phyloP scores from a whole-genome alignment of 345 rosid species.

The Hibiscus tridactylites region DNA sequence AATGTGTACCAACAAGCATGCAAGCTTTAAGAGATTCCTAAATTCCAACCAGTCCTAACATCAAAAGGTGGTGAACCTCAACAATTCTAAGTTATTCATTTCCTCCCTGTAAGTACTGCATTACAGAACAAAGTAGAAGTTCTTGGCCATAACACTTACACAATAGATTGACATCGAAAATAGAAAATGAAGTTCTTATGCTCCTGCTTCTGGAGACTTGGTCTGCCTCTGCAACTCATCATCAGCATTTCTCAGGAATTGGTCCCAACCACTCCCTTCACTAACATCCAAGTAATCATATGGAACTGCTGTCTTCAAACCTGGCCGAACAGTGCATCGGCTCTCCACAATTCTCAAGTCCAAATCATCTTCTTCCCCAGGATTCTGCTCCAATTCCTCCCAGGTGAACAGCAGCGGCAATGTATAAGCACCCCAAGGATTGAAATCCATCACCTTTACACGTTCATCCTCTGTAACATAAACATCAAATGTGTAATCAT shows the following conservation, averaged over 20 bases:
- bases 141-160: too few relatives aligned
- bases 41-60: too few relatives aligned
- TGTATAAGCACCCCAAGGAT: constrained; percentile 77
- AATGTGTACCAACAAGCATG: too few relatives aligned
- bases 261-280: constrained; percentile 78
- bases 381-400: constrained; percentile 58
- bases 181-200: background rate
- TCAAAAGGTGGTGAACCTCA: too few relatives aligned
- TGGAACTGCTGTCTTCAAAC: constrained; percentile 65
- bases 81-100: too few relatives aligned
- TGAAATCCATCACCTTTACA: constrained; percentile 69
- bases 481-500: constrained; percentile 59
- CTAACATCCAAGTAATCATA: constrained; percentile 59
- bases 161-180: too few relatives aligned
- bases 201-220: constrained; percentile 15
- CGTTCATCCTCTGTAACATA: constrained; percentile 42
- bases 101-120: too few relatives aligned
- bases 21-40: too few relatives aligned
- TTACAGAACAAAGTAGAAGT: too few relatives aligned
- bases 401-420: constrained; percentile 63
- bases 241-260: constrained; percentile 53
- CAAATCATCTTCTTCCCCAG: constrained; percentile 16
- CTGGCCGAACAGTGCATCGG: constrained; percentile 44
- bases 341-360: constrained; percentile 68
- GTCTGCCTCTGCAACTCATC: constrained; percentile 33